Evolutionary conservation across 768 basidiomycete species (phyloP), one percentile per base, ranked within the genome.

Genomic region (Leucocoprinus sp.): DNA sequence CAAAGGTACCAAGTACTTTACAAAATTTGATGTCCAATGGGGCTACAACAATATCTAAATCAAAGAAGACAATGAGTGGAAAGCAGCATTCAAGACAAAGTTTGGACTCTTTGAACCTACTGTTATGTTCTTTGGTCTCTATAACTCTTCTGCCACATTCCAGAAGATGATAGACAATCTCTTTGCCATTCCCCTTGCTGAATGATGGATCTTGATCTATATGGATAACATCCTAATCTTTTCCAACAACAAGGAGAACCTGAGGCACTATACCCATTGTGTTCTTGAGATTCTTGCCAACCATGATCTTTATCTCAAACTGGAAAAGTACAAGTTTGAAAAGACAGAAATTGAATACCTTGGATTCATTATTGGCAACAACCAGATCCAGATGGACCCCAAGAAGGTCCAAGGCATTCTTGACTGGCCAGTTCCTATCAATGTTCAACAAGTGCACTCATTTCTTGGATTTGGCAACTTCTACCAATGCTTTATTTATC

Each of bases 161-260:
- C 50, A 55, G 44, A 19, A 31, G 7, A 52, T 52, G 54, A 53
- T 53, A 52, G 33, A 53, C 31, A 12, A 42, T 6, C 41, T 52
- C 19, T 52, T 55, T 15, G 0, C 0, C 0, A 50, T 53, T 4
- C 8, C 46, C 4, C 57, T 71, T 12, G 46, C 53, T 4, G 15
- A 46, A 19, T 60, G 59, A 3, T 22, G 50, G 1, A 50, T 74
- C 2, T 42, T 64, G 2, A 55, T 72, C 1, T 71, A 75, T 49
- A 53, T 72, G 29, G 68, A 71, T 46, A 61, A 73, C 49, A 64
- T 72, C 29, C 54, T 70, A 17, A 60, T 66, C 37, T 64, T 52
- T 33, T 48, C 53, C 0, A 35, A 54, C 9, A 52, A 48, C 4
- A 11, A 17, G 5, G 24, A 38, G 39, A 11, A 24, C 22, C 21